Evolutionary conservation across 805 yeast genomes (phyloP).

Genomic region (Candida parachauliodes): DNA sequence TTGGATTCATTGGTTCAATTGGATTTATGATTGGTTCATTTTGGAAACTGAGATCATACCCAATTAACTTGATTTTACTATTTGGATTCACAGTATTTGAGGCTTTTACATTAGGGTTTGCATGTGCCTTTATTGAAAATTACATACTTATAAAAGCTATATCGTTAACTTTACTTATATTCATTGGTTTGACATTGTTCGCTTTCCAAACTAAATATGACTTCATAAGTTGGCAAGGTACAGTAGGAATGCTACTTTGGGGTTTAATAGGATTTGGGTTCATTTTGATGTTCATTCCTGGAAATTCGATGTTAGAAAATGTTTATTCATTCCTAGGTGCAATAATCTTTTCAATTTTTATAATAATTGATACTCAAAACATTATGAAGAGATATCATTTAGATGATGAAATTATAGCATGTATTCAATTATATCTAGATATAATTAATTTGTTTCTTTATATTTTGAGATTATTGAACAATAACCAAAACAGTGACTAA

Average conservation of each 20-base stretch:
- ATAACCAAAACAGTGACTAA: slow-evolving; percentile 18
- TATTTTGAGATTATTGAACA: slow-evolving; percentile 60
- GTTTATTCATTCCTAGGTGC: slow-evolving; percentile 75
- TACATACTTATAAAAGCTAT: slow-evolving; percentile 68
- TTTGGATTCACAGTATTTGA: slow-evolving; percentile 71
- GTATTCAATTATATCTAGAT: slow-evolving; percentile 76
- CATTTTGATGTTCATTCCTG: slow-evolving; percentile 58
- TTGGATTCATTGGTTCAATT: slow-evolving; percentile 56
- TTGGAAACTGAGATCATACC: slow-evolving; percentile 63
- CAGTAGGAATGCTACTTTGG: slow-evolving; percentile 53
- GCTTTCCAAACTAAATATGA: slow-evolving; percentile 79
- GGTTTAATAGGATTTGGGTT: slow-evolving; percentile 69
- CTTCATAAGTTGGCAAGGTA: slow-evolving; percentile 64
- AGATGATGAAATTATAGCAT: slow-evolving; percentile 83
- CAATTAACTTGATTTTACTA: slow-evolving; percentile 58
- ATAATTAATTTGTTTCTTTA: slow-evolving; percentile 75
- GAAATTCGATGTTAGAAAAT: slow-evolving; percentile 54
- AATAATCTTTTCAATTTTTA: slow-evolving; percentile 63
- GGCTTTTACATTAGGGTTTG: slow-evolving; percentile 67
- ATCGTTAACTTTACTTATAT: slow-evolving; percentile 62
- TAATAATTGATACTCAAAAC: slow-evolving; percentile 77
- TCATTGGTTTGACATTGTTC: slow-evolving; percentile 71
- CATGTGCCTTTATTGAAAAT: slow-evolving; percentile 60
- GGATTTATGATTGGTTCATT: slow-evolving; percentile 63
- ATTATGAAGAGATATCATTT: slow-evolving; percentile 71